Evolutionary conservation across 1,139 yeast species (phyloP).

Genomic region (Taiozyma onychis): DNA sequence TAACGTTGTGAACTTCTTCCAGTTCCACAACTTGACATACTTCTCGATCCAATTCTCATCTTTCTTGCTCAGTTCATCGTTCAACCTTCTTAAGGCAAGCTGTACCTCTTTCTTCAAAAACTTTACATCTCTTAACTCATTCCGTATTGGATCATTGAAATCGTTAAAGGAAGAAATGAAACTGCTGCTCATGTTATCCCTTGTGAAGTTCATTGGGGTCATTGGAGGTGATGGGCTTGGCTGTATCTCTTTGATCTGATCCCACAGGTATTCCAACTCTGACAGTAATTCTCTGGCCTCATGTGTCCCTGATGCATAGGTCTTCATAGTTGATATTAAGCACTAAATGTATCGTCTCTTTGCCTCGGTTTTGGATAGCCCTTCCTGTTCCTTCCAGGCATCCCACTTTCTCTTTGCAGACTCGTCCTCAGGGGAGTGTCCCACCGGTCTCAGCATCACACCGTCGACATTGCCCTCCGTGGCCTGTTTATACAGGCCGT

Average conservation of each 20-base stretch:
- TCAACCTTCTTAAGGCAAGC: conserved; percentile 15
- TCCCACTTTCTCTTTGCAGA: conserved; percentile 76
- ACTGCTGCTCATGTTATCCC: background rate
- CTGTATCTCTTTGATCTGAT: conserved; percentile 55
- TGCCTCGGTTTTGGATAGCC: conserved; percentile 67
- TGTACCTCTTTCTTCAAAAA: conserved; percentile 19
- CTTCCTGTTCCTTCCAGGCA: conserved; percentile 78
- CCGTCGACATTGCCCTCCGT: conserved; percentile 80
- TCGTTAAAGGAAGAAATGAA: background rate
- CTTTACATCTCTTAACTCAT: conserved; percentile 16
- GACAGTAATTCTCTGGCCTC: conserved; percentile 62
- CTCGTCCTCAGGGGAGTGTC: conserved; percentile 54
- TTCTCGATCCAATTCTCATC: background rate
- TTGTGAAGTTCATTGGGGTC: conserved; percentile 8
- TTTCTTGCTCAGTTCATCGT: conserved; percentile 11
- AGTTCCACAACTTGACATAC: conserved; percentile 2
- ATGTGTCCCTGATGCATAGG: conserved; percentile 61
- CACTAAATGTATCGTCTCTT: conserved; percentile 63
- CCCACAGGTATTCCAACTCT: conserved; percentile 71
- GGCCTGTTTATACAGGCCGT: conserved; percentile 84
- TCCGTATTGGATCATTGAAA: conserved; percentile 5
- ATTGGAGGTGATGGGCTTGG: conserved; percentile 17
- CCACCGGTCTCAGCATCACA: conserved; percentile 60
- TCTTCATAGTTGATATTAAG: conserved; percentile 67
- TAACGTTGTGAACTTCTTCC: conserved; percentile 7